Base-by-base conservation (phyloP, 2,329 filamentous ascomycete genomes). In the Pyricularia pennisetigena region DNA sequence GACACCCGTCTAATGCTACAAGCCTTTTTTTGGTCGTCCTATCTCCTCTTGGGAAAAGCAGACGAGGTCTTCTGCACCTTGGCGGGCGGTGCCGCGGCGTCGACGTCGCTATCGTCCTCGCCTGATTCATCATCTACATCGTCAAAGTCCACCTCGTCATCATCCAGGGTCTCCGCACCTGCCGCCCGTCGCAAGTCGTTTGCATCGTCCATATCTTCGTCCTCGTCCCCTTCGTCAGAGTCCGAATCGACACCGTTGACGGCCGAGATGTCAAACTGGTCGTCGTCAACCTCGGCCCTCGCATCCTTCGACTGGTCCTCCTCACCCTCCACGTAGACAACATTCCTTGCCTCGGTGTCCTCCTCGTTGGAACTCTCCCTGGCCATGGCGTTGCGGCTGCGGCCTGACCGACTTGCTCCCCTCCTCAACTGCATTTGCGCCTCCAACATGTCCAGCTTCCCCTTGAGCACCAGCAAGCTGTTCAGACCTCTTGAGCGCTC, bases 381-480 rank as follows among this genome's bases (percentile, higher is more conserved):
- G 30, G 76, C 74, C 57, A 76, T 72, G 70, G 78, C 71, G 59
- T 64, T 68, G 16, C 68, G 54, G 32, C 64, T 71, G 74, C 7
- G 72, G 70, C 29, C 66, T 65, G 5, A 77, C 76, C 65, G 80
- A 68, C 72, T 76, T 71, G 68, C 75, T 70, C 69, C 76, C 71
- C 79, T 88, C 66, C 95, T 85, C 73, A 97, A 81, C 73, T 92
- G 88, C 78, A 98, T 89, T 79, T 99, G 95, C 7, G 92, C 90
- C 74, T 95, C 91, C 65, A 98, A 84, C 87, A 99, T 92, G 76
- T 98, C 94, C 35, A 99, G 84, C 79, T 97, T 97, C 28, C 95
- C 95, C 82, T 97, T 97, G 70, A 99, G 85, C 24, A 94, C 87
- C 49, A 99, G 82, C 64, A 99, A 82, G 71, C 91, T 92, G 70